These are phyloP conservation scores for Lasiodiplodia gonubiensis DNA, from an alignment of 2,329 filamentous ascomycete species.

Conservation along the genomic window DNA sequence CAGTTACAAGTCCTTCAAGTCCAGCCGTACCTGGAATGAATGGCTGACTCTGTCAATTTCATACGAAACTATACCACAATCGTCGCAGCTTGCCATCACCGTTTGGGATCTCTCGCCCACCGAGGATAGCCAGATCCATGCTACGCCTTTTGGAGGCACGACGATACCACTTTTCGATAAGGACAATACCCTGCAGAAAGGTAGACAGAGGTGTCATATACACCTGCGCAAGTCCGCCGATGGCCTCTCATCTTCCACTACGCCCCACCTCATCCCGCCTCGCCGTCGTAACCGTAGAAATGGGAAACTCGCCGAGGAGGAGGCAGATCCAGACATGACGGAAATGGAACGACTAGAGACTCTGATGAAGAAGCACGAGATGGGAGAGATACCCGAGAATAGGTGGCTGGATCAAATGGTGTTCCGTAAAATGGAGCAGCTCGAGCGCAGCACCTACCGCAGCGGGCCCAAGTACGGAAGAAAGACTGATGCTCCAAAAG, in stretches of 20 bases:
- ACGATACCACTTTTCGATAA: conserved; percentile 91
- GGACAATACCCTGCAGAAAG: conserved; percentile 89
- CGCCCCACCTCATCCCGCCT: conserved; percentile 69
- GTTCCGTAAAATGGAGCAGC: conserved; percentile 85
- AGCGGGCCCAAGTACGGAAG: conserved; percentile 31
- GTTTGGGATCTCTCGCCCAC: conserved; percentile 92
- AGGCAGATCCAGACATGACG: conserved; percentile 70
- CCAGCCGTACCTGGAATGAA: conserved; percentile 82
- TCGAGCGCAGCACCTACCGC: conserved; percentile 46
- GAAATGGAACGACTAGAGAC: conserved; percentile 90
- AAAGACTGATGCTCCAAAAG: conserved; percentile 47
- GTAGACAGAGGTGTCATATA: conserved; percentile 86
- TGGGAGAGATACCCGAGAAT: conserved; percentile 91
- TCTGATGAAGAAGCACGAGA: conserved; percentile 95
- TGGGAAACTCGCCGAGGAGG: conserved; percentile 54
- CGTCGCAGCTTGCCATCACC: conserved; percentile 87
- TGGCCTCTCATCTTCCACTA: conserved; percentile 78
- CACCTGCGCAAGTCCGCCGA: conserved; percentile 85
- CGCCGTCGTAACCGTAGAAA: conserved; percentile 59
- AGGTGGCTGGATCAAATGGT: conserved; percentile 97
- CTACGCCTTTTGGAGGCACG: conserved; percentile 91
- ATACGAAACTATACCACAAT: conserved; percentile 80
- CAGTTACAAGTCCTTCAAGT: conserved; percentile 87
- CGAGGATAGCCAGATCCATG: conserved; percentile 75
- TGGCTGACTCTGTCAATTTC: conserved; percentile 89